Conservation (phyloP, 345 rosid species). For the Gossypium mustelinum region DNA sequence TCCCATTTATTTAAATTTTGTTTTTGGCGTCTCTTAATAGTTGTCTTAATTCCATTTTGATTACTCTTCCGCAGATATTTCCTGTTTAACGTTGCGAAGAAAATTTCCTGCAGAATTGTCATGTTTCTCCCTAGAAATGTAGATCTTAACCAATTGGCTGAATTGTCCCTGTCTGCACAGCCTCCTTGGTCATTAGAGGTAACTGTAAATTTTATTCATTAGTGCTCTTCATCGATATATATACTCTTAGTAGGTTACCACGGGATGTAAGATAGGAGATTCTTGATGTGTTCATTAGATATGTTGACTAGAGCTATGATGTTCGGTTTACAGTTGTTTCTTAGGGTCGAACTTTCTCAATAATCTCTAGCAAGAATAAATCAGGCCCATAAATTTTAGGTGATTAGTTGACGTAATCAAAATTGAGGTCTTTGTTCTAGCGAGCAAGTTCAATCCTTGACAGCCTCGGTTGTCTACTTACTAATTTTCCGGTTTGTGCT, state of each 20-base stretch:
- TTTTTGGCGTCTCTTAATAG: not conserved
- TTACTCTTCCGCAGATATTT: conserved; percentile 44
- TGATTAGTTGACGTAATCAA: not conserved
- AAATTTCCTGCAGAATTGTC: conserved; percentile 56
- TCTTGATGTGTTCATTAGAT: not conserved
- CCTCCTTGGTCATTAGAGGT: conserved; percentile 28
- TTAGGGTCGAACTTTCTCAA: not conserved
- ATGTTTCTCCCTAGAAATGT: conserved; percentile 89
- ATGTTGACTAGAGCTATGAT: not conserved
- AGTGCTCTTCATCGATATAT: not conserved
- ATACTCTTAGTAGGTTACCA: not conserved
- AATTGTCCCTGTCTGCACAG: conserved; percentile 52
- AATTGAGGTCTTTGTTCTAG: not conserved
- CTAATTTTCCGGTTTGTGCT: not conserved
- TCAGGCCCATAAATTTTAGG: not conserved
- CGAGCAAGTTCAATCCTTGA: not conserved
- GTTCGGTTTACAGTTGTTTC: not conserved
- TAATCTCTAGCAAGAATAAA: not conserved
- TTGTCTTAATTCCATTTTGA: conserved; percentile 10
- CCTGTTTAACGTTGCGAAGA: conserved; percentile 61
- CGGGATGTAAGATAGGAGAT: not conserved
- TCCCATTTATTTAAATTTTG: not conserved
- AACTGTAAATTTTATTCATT: not conserved
- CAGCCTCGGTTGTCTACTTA: not conserved
- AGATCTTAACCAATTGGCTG: conserved; percentile 79